Percentiles rank a stretch among this genome's conserved stretches.
phyloP scores from a whole-genome alignment of 2,329 filamentous ascomycete species.

The Ilyonectria sp. region DNA sequence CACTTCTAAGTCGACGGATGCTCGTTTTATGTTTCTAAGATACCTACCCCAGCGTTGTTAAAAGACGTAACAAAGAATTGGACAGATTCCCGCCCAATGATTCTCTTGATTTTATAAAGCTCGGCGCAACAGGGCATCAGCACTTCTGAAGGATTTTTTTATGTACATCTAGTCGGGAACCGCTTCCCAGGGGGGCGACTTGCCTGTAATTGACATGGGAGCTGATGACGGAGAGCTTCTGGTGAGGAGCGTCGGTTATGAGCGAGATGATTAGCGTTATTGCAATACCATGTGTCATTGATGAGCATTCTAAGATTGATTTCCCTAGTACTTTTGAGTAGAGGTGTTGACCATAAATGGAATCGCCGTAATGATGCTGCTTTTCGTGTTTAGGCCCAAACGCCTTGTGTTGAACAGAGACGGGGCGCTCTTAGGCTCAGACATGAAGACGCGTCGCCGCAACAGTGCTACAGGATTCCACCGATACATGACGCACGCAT shows the following conservation, averaged over 20 bases:
- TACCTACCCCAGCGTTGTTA: slow-evolving; percentile 38
- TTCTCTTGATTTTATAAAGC: slow-evolving; percentile 16
- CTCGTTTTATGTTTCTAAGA: slow-evolving; percentile 40
- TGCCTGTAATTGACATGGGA: slow-evolving; percentile 11
- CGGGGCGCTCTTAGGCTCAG: neutral
- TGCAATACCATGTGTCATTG: neutral
- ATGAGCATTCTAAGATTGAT: neutral
- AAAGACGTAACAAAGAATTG: slow-evolving; percentile 8
- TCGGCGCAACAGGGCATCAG: slow-evolving; percentile 25
- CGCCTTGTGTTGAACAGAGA: neutral
- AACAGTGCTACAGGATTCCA: neutral
- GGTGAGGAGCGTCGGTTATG: slow-evolving; percentile 12
- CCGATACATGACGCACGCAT: neutral
- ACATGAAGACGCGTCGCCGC: neutral
- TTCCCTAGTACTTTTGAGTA: neutral
- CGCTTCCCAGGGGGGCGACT: neutral
- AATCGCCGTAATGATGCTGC: neutral
- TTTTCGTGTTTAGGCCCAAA: neutral
- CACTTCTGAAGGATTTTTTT: slow-evolving; percentile 19
- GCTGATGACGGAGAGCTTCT: slow-evolving; percentile 5
- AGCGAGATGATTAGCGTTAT: slow-evolving; percentile 14
- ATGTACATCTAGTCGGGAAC: slow-evolving; percentile 29
- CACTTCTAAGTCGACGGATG: slow-evolving; percentile 71
- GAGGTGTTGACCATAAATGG: neutral
- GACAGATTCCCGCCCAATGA: slow-evolving; percentile 11